These are phyloP conservation scores for Ceratocystis variospora DNA, from an alignment of 2,329 filamentous ascomycete genomes.

Conservation along the genomic window DNA sequence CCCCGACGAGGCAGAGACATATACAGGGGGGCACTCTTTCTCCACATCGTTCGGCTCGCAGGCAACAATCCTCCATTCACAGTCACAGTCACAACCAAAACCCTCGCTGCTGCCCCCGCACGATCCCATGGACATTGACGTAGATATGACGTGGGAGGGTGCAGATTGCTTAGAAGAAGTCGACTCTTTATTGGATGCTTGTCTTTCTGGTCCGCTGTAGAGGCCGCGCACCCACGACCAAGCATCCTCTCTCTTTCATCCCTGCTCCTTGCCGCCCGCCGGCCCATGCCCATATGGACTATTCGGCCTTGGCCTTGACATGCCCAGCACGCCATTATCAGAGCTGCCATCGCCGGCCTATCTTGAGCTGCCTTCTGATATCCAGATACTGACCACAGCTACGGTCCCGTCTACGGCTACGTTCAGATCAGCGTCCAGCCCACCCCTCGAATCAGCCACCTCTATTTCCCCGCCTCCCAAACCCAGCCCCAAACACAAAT, in stretches of 20 bases:
- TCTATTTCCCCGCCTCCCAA: too few species aligned
- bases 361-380: too few species aligned
- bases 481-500: too few species aligned
- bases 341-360: too few species aligned
- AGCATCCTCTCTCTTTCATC: background rate
- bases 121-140: conserved; percentile 48
- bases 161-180: conserved; percentile 40
- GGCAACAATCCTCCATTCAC: background rate
- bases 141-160: conserved; percentile 49
- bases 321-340: background rate
- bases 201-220: conserved; percentile 29
- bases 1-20: conserved; percentile 25
- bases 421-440: too few species aligned
- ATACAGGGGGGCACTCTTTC: conserved; percentile 33
- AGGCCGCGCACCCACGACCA: background rate
- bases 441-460: too few species aligned
- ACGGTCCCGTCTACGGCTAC: too few species aligned
- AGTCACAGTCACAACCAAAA: background rate
- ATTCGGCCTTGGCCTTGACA: background rate
- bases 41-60: conserved; percentile 12
- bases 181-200: conserved; percentile 44
- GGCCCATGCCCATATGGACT: background rate
- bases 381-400: too few species aligned
- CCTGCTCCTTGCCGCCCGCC: background rate
- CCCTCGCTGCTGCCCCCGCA: conserved; percentile 22